phyloP scores from a whole-genome alignment of 2,329 filamentous ascomycete genomes.

The Chaetomiaceae sp. region DNA sequence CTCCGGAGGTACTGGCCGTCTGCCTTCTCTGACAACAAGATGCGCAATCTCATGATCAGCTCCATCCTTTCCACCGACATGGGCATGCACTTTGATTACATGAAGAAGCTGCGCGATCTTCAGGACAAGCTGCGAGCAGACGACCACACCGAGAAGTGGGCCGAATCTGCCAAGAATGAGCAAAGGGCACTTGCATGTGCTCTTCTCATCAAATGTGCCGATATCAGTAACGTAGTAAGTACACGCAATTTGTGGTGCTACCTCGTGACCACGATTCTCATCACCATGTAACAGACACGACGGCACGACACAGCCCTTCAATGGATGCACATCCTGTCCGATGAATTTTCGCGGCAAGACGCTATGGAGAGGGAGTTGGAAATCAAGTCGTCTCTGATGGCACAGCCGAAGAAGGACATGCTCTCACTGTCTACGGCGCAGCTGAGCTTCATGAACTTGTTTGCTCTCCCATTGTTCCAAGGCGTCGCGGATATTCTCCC shows the following conservation, averaged over 20 bases:
- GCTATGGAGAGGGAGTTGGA: constrained; percentile 85
- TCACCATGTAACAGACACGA: constrained; percentile 57
- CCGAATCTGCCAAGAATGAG: constrained; percentile 68
- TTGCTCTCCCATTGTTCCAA: constrained; percentile 87
- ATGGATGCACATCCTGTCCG: constrained; percentile 92
- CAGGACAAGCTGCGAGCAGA: constrained; percentile 72
- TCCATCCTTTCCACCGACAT: constrained; percentile 98
- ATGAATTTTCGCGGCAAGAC: constrained; percentile 91
- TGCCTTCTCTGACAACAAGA: constrained; percentile 70
- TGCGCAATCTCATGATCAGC: constrained; percentile 90
- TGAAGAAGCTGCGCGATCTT: constrained; percentile 77
- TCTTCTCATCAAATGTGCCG: constrained; percentile 92
- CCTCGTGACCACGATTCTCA: constrained; percentile 10
- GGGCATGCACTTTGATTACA: constrained; percentile 95
- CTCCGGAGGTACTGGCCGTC: constrained; percentile 86
- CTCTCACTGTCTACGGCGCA: constrained; percentile 82
- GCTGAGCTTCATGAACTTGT: constrained; percentile 94
- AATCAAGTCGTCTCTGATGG: constrained; percentile 82
- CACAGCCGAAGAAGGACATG: constrained; percentile 77
- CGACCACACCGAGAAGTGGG: constrained; percentile 68
- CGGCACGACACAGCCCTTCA: constrained; percentile 75
- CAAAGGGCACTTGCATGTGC: constrained; percentile 80
- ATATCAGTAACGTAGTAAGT: constrained; percentile 96
- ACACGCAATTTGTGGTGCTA: too few relatives aligned
- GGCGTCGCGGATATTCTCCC: constrained; percentile 83